Percentiles rank a stretch among this genome's conserved stretches.
phyloP scores from a whole-genome alignment of 257 asterid genomes.

The Gynochthodes officinalis region DNA sequence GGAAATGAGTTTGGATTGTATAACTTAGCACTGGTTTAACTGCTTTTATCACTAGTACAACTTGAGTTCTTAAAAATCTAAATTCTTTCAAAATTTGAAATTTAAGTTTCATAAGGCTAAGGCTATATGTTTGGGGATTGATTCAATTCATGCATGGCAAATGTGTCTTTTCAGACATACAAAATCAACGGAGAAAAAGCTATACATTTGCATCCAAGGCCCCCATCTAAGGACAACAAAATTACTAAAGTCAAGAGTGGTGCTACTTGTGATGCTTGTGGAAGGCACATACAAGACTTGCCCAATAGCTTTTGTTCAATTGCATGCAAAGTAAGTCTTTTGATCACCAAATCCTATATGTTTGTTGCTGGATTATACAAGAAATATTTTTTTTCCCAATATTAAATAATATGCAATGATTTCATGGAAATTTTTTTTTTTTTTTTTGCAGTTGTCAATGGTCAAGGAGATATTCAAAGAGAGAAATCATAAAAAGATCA shows the following conservation, averaged over 20 bases:
- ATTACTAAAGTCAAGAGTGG: constrained; percentile 44
- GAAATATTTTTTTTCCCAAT: no score
- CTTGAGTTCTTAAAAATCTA: no score
- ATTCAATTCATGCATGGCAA: no score
- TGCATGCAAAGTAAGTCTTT: constrained; percentile 56
- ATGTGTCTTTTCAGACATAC: constrained; percentile 44
- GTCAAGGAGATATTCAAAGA: constrained; percentile 25
- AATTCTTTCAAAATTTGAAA: no score
- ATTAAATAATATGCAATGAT: not conserved
- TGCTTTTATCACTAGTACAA: no score
- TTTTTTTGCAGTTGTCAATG: constrained; percentile 34
- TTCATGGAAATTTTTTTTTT: no score
- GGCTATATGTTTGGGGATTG: not conserved
- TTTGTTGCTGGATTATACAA: no score
- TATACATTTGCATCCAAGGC: constrained; percentile 71
- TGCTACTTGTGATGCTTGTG: constrained; percentile 58
- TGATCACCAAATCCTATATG: not conserved
- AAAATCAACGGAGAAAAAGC: constrained; percentile 79
- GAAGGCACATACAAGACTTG: constrained; percentile 65
- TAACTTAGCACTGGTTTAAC: no score
- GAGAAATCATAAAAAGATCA: constrained; percentile 1
- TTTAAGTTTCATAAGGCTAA: no score
- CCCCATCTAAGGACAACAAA: constrained; percentile 52
- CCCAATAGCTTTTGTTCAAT: constrained; percentile 74
- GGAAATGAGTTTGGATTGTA: no score